phyloP scores from a whole-genome alignment of 768 basidiomycete genomes.

The Psilocybe tampanensis region DNA sequence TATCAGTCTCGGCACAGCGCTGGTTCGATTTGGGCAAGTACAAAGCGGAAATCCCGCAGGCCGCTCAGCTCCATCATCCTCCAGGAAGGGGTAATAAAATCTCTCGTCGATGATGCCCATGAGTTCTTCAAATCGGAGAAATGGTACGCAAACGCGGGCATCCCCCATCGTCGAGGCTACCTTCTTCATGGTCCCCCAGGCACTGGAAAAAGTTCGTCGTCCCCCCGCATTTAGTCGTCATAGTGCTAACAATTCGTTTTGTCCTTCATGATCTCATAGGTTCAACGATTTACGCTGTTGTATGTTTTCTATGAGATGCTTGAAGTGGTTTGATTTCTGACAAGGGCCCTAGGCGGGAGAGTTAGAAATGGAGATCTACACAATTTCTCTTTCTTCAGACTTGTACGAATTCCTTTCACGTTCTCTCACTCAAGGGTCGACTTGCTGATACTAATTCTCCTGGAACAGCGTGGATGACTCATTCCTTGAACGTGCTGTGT shows the following conservation, averaged over 20 bases:
- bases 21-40: constrained; percentile 38
- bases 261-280: too few relatives aligned
- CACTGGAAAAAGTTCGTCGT: constrained; percentile 57
- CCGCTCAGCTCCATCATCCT: constrained; percentile 57
- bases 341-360: constrained; percentile 41
- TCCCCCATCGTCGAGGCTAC: constrained; percentile 60
- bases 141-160: constrained; percentile 62
- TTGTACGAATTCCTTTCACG: constrained; percentile 34
- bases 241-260: constrained; percentile 14
- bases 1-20: constrained; percentile 30
- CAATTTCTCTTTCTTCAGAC: constrained; percentile 50
- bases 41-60: constrained; percentile 51
- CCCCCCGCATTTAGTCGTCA: background rate
- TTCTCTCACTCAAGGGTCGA: background rate
- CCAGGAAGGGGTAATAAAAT: constrained; percentile 45
- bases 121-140: constrained; percentile 56
- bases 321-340: background rate
- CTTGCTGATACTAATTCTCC: constrained; percentile 7
- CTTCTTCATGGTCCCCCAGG: constrained; percentile 63
- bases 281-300: constrained; percentile 57
- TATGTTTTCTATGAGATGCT: constrained; percentile 42
- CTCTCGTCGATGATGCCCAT: constrained; percentile 49
- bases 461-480: constrained; percentile 48
- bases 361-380: constrained; percentile 84
- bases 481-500: constrained; percentile 46